A percentile compares a stretch with the other conserved stretches of the same genome.
phyloP scores from a whole-genome alignment of 2,329 filamentous ascomycete species.

The Rhinocladiella mackenziei region DNA sequence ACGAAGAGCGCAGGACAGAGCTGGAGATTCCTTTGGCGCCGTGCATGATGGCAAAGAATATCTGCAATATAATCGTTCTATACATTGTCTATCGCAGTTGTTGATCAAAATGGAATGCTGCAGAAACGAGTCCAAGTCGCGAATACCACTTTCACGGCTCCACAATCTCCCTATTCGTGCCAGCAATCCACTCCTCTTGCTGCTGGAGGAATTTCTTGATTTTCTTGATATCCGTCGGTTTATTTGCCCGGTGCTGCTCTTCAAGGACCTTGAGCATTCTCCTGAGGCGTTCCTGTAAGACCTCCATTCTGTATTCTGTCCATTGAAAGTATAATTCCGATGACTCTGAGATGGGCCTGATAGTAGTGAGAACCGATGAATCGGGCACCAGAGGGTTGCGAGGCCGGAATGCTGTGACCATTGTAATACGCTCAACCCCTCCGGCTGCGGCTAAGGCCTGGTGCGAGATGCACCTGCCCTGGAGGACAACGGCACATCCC shows the following conservation, averaged over 20 bases:
- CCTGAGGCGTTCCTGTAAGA: constrained; percentile 56
- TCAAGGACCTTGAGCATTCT: constrained; percentile 36
- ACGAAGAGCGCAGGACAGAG: too few relatives aligned
- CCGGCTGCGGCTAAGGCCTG: constrained; percentile 58
- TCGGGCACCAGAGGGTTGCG: constrained; percentile 52
- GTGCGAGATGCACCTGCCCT: constrained; percentile 64
- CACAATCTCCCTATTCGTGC: constrained; percentile 17
- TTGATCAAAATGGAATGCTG: too few relatives aligned
- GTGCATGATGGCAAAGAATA: too few relatives aligned
- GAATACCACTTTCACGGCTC: constrained; percentile 1
- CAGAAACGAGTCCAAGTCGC: too few relatives aligned
- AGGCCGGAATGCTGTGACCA: constrained; percentile 63
- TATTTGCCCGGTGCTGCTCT: constrained; percentile 32
- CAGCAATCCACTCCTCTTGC: constrained; percentile 23
- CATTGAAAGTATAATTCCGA: constrained; percentile 59
- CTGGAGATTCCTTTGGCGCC: too few relatives aligned
- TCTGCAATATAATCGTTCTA: too few relatives aligned
- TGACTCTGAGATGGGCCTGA: constrained; percentile 56
- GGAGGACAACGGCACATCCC: constrained; percentile 60
- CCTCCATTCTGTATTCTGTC: constrained; percentile 58
- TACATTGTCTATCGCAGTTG: too few relatives aligned
- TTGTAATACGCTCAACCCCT: constrained; percentile 60
- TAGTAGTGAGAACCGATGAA: constrained; percentile 57
- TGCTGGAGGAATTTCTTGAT: constrained; percentile 31
- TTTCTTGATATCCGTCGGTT: constrained; percentile 32